Conservation (phyloP, 345 rosid genomes). For the Eucalyptus victrix region DNA sequence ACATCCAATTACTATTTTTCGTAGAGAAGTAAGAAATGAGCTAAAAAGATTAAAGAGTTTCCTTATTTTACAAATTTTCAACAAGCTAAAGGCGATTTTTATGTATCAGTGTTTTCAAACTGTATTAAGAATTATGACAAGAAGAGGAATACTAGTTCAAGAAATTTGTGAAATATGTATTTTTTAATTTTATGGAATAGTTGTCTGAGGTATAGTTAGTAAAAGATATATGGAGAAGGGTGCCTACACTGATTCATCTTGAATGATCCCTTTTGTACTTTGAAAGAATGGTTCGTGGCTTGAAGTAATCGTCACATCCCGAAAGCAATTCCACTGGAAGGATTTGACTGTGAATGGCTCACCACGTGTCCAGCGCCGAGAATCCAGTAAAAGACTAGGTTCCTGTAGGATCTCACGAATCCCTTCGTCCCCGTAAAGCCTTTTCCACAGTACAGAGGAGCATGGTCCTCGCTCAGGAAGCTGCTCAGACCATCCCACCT, state of each 20-base stretch:
- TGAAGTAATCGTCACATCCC: neutral
- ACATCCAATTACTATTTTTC: neutral
- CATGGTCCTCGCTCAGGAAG: neutral
- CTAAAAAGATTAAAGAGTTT: neutral
- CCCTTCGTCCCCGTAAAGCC: neutral
- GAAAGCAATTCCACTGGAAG: neutral
- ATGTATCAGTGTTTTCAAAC: neutral
- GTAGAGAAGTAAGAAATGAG: neutral
- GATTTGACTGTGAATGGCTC: neutral
- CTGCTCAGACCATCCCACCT: slow-evolving; percentile 23
- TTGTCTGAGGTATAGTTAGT: neutral
- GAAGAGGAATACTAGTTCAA: neutral
- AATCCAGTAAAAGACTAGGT: neutral
- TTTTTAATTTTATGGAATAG: neutral
- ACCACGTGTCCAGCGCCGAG: neutral
- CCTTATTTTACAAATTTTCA: neutral
- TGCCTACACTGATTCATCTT: neutral
- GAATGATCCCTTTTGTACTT: neutral
- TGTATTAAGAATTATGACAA: neutral
- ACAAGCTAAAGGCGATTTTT: neutral
- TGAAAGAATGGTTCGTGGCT: neutral
- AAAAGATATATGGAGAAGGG: neutral
- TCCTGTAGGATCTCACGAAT: neutral
- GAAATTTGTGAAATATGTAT: neutral
- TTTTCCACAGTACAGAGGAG: slow-evolving; percentile 14